Conservation (phyloP, 768 basidiomycete genomes). For the Termitomyces sp. region DNA sequence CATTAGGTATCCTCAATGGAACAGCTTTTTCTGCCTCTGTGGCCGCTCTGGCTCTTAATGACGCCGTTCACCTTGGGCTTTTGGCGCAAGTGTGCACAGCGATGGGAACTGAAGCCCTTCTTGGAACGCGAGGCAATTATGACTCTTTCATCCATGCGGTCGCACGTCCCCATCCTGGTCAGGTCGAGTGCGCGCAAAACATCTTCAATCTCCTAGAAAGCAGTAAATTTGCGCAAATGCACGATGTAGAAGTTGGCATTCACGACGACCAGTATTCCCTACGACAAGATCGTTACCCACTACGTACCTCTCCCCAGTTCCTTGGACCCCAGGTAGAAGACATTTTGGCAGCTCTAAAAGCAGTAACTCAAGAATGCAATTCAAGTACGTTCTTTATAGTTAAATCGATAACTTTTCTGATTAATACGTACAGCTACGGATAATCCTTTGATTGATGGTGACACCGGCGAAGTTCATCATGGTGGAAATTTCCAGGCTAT, state of each 20-base stretch:
- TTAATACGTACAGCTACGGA: conserved; percentile 56
- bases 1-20: conserved; percentile 68
- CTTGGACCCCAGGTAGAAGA: conserved; percentile 78
- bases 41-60: conserved; percentile 64
- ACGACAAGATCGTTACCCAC: conserved; percentile 69
- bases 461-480: conserved; percentile 60
- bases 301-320: conserved; percentile 71
- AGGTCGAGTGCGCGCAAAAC: conserved; percentile 64
- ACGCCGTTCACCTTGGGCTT: conserved; percentile 56
- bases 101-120: conserved; percentile 73
- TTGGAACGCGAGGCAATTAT: conserved; percentile 59
- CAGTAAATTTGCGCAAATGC: conserved; percentile 50
- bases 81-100: conserved; percentile 71
- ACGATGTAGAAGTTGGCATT: conserved; percentile 61
- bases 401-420: neutral
- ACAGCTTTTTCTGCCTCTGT: conserved; percentile 73
- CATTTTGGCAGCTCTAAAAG: conserved; percentile 51
- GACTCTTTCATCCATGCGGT: conserved; percentile 68
- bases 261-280: conserved; percentile 63
- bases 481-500: conserved; percentile 90
- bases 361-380: conserved; percentile 69
- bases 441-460: conserved; percentile 72
- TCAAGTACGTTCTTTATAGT: conserved; percentile 48
- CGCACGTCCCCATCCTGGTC: conserved; percentile 78
- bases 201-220: conserved; percentile 58